These are phyloP conservation scores for Podaxis sp. DNA, from an alignment of 768 basidiomycete genomes.

Conservation along the genomic window DNA sequence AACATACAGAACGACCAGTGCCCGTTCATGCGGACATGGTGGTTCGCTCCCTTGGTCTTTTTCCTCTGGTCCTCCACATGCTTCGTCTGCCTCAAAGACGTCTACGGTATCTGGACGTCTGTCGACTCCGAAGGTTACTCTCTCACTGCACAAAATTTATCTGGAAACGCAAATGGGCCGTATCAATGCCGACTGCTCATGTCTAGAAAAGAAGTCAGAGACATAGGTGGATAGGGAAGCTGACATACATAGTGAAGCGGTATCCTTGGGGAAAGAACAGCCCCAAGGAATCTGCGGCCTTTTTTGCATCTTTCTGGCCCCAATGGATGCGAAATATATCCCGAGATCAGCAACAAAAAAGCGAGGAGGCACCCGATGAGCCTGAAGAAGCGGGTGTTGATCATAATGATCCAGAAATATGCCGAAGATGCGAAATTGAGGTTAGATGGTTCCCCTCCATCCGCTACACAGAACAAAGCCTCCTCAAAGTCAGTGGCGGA, in stretches of 20 bases:
- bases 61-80: not conserved
- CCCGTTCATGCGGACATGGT: not conserved
- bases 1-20: not conserved
- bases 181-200: not conserved
- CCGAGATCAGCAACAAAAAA: too few relatives aligned
- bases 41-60: not conserved
- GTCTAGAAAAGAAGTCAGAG: not conserved
- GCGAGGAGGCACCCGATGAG: too few relatives aligned
- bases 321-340: not conserved
- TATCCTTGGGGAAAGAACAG: not conserved
- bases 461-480: too few relatives aligned
- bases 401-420: too few relatives aligned
- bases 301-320: not conserved
- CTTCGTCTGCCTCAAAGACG: not conserved
- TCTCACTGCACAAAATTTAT: not conserved
- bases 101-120: not conserved
- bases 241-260: not conserved
- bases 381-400: too few relatives aligned
- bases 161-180: not conserved
- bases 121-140: not conserved
- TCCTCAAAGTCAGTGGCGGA: too few relatives aligned
- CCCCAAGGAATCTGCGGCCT: not conserved
- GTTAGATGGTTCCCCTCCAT: too few relatives aligned
- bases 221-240: not conserved
- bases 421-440: too few relatives aligned